These are phyloP conservation scores for Daldinia eschscholtzii DNA, from an alignment of 2,329 filamentous ascomycete genomes.

Conservation along the genomic window DNA sequence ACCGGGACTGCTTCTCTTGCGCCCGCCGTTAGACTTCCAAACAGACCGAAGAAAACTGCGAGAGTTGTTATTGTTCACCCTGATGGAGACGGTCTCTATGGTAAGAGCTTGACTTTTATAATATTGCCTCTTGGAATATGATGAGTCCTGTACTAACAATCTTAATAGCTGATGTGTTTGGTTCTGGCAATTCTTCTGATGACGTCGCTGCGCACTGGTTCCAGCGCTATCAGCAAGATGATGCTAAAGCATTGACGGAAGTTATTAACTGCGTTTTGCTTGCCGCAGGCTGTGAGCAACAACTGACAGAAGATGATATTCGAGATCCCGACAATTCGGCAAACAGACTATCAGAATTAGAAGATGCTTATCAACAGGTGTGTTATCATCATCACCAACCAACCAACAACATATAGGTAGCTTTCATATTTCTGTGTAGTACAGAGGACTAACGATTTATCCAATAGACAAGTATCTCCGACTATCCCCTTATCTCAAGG, in stretches of 20 bases:
- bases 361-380: slow-evolving; percentile 86
- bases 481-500: slow-evolving; percentile 91
- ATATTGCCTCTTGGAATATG: not conserved
- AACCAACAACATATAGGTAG: not conserved
- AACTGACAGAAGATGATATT: slow-evolving; percentile 85
- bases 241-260: slow-evolving; percentile 68
- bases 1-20: slow-evolving; percentile 56
- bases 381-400: slow-evolving; percentile 46
- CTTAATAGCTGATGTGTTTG: slow-evolving; percentile 71
- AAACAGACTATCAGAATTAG: slow-evolving; percentile 83
- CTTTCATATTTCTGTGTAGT: not conserved
- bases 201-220: slow-evolving; percentile 73
- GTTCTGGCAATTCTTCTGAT: slow-evolving; percentile 67
- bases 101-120: slow-evolving; percentile 55
- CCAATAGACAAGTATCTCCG: slow-evolving; percentile 76
- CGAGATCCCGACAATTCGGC: slow-evolving; percentile 89
- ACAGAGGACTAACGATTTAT: slow-evolving; percentile 54
- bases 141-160: slow-evolving; percentile 36
- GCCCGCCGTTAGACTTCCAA: slow-evolving; percentile 57
- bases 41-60: slow-evolving; percentile 68
- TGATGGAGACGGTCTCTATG: slow-evolving; percentile 67
- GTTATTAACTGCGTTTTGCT: slow-evolving; percentile 76
- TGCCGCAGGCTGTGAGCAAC: slow-evolving; percentile 83
- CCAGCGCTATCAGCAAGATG: slow-evolving; percentile 67
- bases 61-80: slow-evolving; percentile 64